phyloP scores from a whole-genome alignment of 1,139 yeast species.

The Debaryomyces nepalensis region DNA sequence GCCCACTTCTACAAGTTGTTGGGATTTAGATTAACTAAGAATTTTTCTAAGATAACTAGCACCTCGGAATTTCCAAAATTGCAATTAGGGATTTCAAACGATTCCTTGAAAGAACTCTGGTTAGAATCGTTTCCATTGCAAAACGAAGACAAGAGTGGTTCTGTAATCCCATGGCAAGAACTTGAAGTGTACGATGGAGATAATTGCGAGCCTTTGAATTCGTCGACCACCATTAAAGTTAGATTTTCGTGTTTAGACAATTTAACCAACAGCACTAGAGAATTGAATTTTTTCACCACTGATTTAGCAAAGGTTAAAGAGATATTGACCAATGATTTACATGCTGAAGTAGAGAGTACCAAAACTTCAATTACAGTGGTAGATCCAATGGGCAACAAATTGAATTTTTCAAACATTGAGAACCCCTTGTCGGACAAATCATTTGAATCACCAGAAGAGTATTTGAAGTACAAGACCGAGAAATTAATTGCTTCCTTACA shows the following conservation, averaged over 20 bases:
- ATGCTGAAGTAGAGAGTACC: slow-evolving; percentile 21
- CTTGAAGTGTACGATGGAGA: slow-evolving; percentile 58
- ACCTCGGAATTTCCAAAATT: slow-evolving; percentile 40
- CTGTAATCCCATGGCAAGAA: slow-evolving; percentile 63
- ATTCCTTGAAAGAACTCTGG: slow-evolving; percentile 73
- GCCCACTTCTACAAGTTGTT: slow-evolving; percentile 57
- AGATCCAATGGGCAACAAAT: slow-evolving; percentile 63
- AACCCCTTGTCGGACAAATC: slow-evolving; percentile 33
- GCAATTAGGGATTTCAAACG: slow-evolving; percentile 61
- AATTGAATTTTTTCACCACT: slow-evolving; percentile 57
- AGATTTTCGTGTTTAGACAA: slow-evolving; percentile 50
- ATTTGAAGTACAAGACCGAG: slow-evolving; percentile 25
- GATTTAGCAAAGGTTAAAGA: slow-evolving; percentile 43
- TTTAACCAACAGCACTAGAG: slow-evolving; percentile 33
- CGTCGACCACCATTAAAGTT: slow-evolving; percentile 54
- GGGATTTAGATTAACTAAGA: slow-evolving; percentile 64
- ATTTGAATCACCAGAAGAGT: slow-evolving; percentile 37
- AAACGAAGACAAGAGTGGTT: slow-evolving; percentile 49
- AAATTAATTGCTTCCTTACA: slow-evolving; percentile 20
- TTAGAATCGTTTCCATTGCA: slow-evolving; percentile 68
- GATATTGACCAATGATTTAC: slow-evolving; percentile 32
- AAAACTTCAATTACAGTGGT: slow-evolving; percentile 28
- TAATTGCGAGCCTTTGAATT: slow-evolving; percentile 31
- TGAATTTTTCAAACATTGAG: slow-evolving; percentile 48
- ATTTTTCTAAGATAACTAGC: slow-evolving; percentile 53